These are phyloP conservation scores for Neopestalotiopsis clavispora DNA, from an alignment of 2,329 filamentous ascomycete genomes.

Conservation along the genomic window DNA sequence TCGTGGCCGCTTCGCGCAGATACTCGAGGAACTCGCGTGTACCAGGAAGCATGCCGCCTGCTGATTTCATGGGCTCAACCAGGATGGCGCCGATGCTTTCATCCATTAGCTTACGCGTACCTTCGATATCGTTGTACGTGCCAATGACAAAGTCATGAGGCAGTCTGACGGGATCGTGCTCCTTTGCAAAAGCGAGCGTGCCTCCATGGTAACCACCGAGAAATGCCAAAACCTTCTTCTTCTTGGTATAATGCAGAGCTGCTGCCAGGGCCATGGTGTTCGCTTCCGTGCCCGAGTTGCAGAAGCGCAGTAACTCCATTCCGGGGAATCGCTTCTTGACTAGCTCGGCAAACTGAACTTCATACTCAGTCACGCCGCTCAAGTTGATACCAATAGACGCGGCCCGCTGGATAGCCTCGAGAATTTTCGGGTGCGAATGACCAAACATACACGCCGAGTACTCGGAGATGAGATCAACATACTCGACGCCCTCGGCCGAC, in stretches of 20 bases:
- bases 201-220: slow-evolving; percentile 59
- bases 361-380: slow-evolving; percentile 56
- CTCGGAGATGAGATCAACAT: slow-evolving; percentile 62
- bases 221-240: slow-evolving; percentile 51
- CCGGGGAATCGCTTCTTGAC: slow-evolving; percentile 56
- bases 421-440: slow-evolving; percentile 63
- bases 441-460: slow-evolving; percentile 70
- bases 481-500: slow-evolving; percentile 45
- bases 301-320: slow-evolving; percentile 63
- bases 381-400: slow-evolving; percentile 56
- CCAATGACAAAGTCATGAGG: slow-evolving; percentile 62
- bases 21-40: slow-evolving; percentile 54
- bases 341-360: slow-evolving; percentile 55
- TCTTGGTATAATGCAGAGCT: neutral
- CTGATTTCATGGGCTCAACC: slow-evolving; percentile 70
- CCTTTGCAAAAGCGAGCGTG: slow-evolving; percentile 50
- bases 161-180: slow-evolving; percentile 52
- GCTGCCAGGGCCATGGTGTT: slow-evolving; percentile 60
- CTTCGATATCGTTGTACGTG: slow-evolving; percentile 63
- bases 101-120: slow-evolving; percentile 48
- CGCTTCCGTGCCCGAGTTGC: slow-evolving; percentile 70
- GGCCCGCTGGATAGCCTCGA: slow-evolving; percentile 49
- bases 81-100: slow-evolving; percentile 63
- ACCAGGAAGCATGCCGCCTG: slow-evolving; percentile 61
- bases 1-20: slow-evolving; percentile 52